phyloP scores from a whole-genome alignment of 768 basidiomycete species.

The Hygrocybe coccinea region DNA sequence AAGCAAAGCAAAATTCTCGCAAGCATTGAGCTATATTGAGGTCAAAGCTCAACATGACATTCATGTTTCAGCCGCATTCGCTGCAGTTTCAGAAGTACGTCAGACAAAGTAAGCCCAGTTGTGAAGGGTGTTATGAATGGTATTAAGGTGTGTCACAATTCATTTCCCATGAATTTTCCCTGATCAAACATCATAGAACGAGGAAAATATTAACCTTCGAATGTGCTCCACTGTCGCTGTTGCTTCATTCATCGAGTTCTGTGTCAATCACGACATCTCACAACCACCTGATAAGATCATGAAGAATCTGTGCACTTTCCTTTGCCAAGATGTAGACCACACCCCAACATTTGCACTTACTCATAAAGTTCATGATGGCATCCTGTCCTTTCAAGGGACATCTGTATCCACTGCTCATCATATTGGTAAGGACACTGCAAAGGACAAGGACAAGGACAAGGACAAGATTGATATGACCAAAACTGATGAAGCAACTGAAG shows the following conservation, averaged over 20 bases:
- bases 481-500: slow-evolving; percentile 54
- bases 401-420: slow-evolving; percentile 26
- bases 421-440: slow-evolving; percentile 32
- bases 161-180: background rate
- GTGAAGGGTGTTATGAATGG: slow-evolving; percentile 97
- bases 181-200: slow-evolving; percentile 50
- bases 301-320: slow-evolving; percentile 93
- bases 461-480: slow-evolving; percentile 37
- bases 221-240: slow-evolving; percentile 81
- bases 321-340: slow-evolving; percentile 85
- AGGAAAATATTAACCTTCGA: slow-evolving; percentile 86
- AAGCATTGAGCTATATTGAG: slow-evolving; percentile 75
- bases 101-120: slow-evolving; percentile 91
- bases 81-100: slow-evolving; percentile 83
- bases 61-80: slow-evolving; percentile 84
- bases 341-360: slow-evolving; percentile 83
- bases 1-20: slow-evolving; percentile 62
- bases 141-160: slow-evolving; percentile 65
- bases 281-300: slow-evolving; percentile 95
- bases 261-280: slow-evolving; percentile 60
- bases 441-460: slow-evolving; percentile 41
- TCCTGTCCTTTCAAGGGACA: slow-evolving; percentile 64
- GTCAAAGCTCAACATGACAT: slow-evolving; percentile 82
- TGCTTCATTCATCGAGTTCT: slow-evolving; percentile 84
- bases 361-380: slow-evolving; percentile 59